Conservation (phyloP, 2,329 filamentous ascomycete genomes). For the Magnaporthales sp. region DNA sequence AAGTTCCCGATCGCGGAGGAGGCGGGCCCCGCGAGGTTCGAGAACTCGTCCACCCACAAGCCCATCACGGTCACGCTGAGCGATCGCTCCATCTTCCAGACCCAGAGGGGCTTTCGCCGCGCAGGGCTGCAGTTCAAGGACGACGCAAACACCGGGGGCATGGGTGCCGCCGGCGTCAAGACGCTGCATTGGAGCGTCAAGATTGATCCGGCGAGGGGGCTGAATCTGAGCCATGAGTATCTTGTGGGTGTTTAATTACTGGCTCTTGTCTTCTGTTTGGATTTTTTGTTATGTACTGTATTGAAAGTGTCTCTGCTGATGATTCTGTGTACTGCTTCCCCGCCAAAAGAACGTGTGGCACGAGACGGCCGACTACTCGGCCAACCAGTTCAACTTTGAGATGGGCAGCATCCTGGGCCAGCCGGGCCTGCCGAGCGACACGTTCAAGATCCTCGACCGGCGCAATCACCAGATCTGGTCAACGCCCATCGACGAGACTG, state of each 20-base stretch:
- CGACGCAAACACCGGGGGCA: constrained; percentile 29
- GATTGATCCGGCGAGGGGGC: constrained; percentile 20
- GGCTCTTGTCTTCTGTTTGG: neutral
- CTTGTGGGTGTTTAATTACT: constrained; percentile 11
- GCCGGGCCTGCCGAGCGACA: constrained; percentile 23
- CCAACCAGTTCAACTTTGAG: constrained; percentile 30
- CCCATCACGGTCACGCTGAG: constrained; percentile 34
- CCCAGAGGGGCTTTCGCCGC: constrained; percentile 35
- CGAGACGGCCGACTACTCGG: constrained; percentile 25
- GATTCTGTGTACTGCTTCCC: neutral
- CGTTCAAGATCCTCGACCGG: constrained; percentile 32
- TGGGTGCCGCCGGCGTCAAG: constrained; percentile 23
- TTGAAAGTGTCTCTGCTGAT: neutral
- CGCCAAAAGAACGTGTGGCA: constrained; percentile 22
- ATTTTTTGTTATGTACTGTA: neutral
- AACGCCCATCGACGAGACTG: constrained; percentile 29
- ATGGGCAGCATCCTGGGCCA: constrained; percentile 25
- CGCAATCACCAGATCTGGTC: constrained; percentile 29
- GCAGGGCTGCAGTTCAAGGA: constrained; percentile 32
- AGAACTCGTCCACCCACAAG: constrained; percentile 19
- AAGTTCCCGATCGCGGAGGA: constrained; percentile 18
- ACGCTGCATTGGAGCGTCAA: constrained; percentile 27
- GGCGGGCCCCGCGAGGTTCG: constrained; percentile 24
- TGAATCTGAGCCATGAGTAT: constrained; percentile 29
- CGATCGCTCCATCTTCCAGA: constrained; percentile 35